These are phyloP conservation scores for Candida sanyaensis DNA, from an alignment of 1,139 yeast species.

Conservation along the genomic window DNA sequence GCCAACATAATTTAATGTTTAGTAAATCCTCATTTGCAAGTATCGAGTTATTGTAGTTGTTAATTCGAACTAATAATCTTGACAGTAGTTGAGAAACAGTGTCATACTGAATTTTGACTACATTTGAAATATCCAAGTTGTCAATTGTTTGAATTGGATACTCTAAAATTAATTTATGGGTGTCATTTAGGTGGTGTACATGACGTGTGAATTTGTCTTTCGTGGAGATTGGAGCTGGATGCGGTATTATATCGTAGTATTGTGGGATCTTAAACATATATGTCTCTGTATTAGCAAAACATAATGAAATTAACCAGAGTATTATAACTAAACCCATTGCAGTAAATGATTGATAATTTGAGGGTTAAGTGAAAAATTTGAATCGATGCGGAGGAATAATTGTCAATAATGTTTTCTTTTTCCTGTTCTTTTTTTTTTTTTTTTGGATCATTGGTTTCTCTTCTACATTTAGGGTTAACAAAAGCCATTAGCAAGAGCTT, in stretches of 20 bases:
- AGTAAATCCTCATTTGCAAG: conserved; percentile 33
- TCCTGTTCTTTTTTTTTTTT: background rate
- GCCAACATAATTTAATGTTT: conserved; percentile 46
- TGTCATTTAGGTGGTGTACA: conserved; percentile 20
- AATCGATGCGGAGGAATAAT: too few species aligned
- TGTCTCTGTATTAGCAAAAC: conserved; percentile 43
- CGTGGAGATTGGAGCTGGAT: conserved; percentile 14
- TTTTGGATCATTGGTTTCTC: background rate
- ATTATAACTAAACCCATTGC: conserved; percentile 4
- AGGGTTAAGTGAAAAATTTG: too few species aligned
- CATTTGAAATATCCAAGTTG: conserved; percentile 3
- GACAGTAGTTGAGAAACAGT: conserved; percentile 15
- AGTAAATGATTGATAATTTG: too few species aligned
- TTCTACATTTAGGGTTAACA: too few species aligned
- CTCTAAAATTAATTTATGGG: conserved; percentile 28
- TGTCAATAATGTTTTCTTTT: too few species aligned
- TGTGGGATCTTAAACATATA: conserved; percentile 33
- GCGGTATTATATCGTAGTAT: conserved; percentile 35
- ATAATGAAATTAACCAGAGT: conserved; percentile 4
- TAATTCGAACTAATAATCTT: conserved; percentile 31
- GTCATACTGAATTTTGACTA: conserved; percentile 17
- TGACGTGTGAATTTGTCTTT: conserved; percentile 4
- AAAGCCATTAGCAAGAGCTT: too few species aligned
- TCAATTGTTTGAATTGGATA: conserved; percentile 30
- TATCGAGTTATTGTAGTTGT: conserved; percentile 33